Conservation (phyloP, 345 rosid genomes). For the Eucalyptus albens region DNA sequence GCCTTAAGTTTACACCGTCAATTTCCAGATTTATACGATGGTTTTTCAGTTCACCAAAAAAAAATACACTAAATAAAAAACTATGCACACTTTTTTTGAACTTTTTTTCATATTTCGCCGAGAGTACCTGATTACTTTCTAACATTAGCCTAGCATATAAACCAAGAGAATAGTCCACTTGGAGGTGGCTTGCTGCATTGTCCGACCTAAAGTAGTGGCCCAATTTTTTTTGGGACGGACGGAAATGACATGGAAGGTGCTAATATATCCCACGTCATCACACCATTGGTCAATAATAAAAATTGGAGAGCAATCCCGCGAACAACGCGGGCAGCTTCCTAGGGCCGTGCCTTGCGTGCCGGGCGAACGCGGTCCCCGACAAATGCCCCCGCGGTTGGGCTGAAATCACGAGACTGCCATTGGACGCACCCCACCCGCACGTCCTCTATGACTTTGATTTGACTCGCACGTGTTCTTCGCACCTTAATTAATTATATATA, state of each 20-base stretch:
- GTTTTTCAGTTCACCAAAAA: accelerated
- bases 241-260: background rate
- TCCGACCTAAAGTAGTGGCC: background rate
- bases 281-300: background rate
- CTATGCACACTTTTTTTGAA: background rate
- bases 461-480: background rate
- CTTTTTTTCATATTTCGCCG: too few relatives aligned
- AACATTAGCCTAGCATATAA: background rate
- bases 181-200: background rate
- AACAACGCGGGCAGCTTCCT: background rate
- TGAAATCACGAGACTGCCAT: background rate
- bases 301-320: background rate
- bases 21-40: accelerated
- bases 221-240: background rate
- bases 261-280: background rate
- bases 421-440: background rate
- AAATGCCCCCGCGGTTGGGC: background rate
- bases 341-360: background rate
- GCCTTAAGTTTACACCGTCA: accelerated
- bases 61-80: too few relatives aligned
- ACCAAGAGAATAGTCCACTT: background rate
- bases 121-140: background rate
- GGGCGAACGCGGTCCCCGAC: background rate
- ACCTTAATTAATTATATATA: background rate
- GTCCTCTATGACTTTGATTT: background rate